Evolutionary conservation across 2,329 filamentous ascomycete species (phyloP).

Genomic region (Sporothrix protearum): DNA sequence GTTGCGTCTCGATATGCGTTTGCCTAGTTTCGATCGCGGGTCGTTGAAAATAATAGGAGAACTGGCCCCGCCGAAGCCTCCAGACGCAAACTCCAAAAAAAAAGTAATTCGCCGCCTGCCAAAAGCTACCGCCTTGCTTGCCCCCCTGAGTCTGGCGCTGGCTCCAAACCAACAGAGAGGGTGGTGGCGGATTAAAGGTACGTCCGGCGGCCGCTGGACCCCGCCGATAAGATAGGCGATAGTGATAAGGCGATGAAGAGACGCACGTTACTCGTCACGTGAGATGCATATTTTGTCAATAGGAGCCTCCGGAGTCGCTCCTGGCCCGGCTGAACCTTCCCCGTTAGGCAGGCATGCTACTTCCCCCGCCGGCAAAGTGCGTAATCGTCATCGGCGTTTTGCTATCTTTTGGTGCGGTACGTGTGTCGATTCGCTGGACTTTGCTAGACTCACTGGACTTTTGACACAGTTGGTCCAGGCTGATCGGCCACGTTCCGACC

Average conservation of each 20-base stretch:
- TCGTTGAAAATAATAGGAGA: constrained; percentile 25
- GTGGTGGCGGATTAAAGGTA: constrained; percentile 25
- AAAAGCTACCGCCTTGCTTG: constrained; percentile 3
- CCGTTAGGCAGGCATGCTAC: background rate
- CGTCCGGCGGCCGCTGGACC: constrained; percentile 16
- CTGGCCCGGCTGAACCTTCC: background rate
- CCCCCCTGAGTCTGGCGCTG: constrained; percentile 3
- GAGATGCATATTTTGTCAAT: background rate
- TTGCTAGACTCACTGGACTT: background rate
- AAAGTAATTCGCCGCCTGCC: constrained; percentile 18
- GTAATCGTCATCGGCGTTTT: constrained; percentile 16
- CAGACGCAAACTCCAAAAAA: constrained; percentile 21
- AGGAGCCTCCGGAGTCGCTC: background rate
- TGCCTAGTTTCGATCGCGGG: constrained; percentile 22
- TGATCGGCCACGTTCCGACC: background rate
- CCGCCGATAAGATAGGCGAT: background rate
- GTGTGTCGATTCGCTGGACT: background rate
- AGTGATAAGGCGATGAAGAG: background rate
- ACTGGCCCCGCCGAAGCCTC: constrained; percentile 27
- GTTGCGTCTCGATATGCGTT: constrained; percentile 18
- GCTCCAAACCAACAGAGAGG: background rate
- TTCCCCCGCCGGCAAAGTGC: background rate
- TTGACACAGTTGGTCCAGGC: background rate
- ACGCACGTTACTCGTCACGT: background rate
- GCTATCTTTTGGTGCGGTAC: constrained; percentile 1